phyloP scores from a whole-genome alignment of 2,329 filamentous ascomycete species.

The Thelonectria discophora region DNA sequence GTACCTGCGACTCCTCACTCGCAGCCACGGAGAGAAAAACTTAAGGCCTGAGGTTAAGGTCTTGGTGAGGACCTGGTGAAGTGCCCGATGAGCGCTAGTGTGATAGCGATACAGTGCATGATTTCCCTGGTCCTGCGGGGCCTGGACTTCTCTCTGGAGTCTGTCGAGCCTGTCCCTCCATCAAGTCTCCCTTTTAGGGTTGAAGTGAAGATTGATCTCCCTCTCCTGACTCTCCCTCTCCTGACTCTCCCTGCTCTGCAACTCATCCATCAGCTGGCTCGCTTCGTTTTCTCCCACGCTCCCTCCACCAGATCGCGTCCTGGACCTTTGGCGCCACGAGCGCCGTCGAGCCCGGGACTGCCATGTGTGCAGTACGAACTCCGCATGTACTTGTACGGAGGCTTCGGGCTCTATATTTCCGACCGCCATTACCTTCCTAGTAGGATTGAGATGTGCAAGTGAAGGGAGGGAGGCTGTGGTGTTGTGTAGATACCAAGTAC shows the following conservation, averaged over 20 bases:
- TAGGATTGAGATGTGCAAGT: background rate
- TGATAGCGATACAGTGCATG: conserved; percentile 29
- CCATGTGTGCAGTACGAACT: too few relatives aligned
- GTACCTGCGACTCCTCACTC: conserved; percentile 25
- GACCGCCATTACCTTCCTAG: background rate
- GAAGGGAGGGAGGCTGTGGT: background rate
- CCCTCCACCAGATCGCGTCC: conserved; percentile 8
- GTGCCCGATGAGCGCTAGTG: conserved; percentile 23
- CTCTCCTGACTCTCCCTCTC: conserved; percentile 1
- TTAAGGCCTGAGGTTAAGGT: conserved; percentile 14
- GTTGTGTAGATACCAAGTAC: background rate
- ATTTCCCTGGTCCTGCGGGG: conserved; percentile 4
- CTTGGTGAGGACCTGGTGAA: too few relatives aligned
- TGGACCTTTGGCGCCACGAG: conserved; percentile 12
- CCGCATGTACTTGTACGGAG: background rate
- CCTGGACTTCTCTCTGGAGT: background rate
- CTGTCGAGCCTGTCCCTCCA: background rate
- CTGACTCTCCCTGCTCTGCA: conserved; percentile 1
- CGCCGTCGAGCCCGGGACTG: background rate
- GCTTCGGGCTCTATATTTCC: background rate
- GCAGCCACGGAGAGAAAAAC: conserved; percentile 29
- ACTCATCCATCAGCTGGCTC: background rate
- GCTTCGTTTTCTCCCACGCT: background rate
- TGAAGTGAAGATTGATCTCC: too few relatives aligned
- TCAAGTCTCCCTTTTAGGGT: background rate